Conservation (phyloP, 129 eudicot species). For the Flaveria sonorensis region DNA sequence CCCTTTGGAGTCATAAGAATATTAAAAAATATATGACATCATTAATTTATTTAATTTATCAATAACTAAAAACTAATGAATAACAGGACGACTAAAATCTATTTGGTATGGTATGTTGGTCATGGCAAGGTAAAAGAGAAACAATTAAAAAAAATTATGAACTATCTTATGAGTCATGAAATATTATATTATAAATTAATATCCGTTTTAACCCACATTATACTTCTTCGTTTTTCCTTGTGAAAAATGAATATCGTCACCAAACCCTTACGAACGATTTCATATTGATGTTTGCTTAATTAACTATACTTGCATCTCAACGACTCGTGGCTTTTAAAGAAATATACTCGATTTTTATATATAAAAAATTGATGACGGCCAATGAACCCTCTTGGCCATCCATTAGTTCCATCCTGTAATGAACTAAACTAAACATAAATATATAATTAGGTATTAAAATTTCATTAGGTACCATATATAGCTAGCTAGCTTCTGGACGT, state of each 20-base stretch:
- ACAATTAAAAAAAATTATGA: background rate
- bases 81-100: background rate
- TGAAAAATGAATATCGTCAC: background rate
- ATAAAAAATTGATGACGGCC: no score
- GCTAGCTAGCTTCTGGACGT: slow-evolving; percentile 15
- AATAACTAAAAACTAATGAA: background rate
- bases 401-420: no score
- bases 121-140: background rate
- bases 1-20: background rate
- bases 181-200: background rate
- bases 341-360: no score
- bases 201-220: background rate
- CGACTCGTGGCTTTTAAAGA: no score
- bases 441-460: background rate
- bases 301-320: background rate
- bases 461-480: slow-evolving; percentile 11
- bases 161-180: background rate
- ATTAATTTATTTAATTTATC: no score
- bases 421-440: background rate
- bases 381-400: no score
- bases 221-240: background rate
- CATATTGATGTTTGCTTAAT: background rate
- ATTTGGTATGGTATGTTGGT: background rate
- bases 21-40: background rate
- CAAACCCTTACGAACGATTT: background rate